Evolutionary conservation across 1,284 basidiomycete genomes (phyloP), one percentile per base, ranked within the genome.

Genomic region (Takashimella tepidaria): DNA sequence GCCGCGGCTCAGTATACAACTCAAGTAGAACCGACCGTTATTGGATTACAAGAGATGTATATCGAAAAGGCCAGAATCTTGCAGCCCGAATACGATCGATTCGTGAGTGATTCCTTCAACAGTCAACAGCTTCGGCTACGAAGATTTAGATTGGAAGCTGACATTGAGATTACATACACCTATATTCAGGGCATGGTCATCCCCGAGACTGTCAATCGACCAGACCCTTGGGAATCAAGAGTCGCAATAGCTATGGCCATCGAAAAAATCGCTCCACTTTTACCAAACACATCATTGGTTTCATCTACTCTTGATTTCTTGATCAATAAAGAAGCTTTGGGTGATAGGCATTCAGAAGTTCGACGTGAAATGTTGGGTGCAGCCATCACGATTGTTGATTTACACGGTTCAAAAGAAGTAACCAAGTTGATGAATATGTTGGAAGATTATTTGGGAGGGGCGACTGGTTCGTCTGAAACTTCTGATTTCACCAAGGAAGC

Each of bases 401-500:
- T 83, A 8, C 89, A 90, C 63, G 96, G 96, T 13, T 82, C 83
- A 5, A 78, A 81, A 41, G 82, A 83, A 24, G 81, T 97, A 5
- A 80, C 87, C 11, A 82, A 81, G 4, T 82, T 99, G 44, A 90
- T 98, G 61, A 77, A 81, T 16, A 83, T 88, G 65, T 97, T 98
- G 60, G 93, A 98, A 76, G 78, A 77, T 1, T 86, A 89, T 71
- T 82, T 98, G 20, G 81, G 80, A 0, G 77, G 79, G n/a, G 75
- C 84, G 1, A 80, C 79, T 45, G 76, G 83, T 3, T 81, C 83
- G 0, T 85, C 83, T 19, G 88, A 91, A 66, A 82, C 84, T 0
- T 83, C 83, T 3, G 92, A 97, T 73, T 84, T 86, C 59, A 88
- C 97, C 75, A 91, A 95, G 62, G 95, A 98, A 70, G 92, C 92